Base-by-base conservation (phyloP, 2,329 filamentous ascomycete species). In the Trichophyton schoenleinii region DNA sequence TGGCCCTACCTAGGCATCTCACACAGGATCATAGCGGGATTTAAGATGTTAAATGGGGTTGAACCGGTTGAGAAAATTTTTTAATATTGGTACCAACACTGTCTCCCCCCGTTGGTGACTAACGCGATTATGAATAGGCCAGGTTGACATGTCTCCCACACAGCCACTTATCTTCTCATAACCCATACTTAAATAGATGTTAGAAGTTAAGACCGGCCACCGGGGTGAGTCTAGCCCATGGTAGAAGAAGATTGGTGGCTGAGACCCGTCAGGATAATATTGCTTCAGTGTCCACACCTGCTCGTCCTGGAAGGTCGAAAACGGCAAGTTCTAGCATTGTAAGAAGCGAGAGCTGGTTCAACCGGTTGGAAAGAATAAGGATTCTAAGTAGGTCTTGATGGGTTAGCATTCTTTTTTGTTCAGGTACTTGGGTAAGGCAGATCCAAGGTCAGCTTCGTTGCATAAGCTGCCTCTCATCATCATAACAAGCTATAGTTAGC, bases 241-340 rank as follows among this genome's bases (percentile, higher is more conserved):
- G 63, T 64, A 28, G 65, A 62, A 57, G 46, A 61, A 59, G 57
- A 60, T 25, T 62, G 18, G 58, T 60, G 63, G 63, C 66, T 60
- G 67, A 68, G 65, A 68, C 63, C 62, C 64, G 66, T 67, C 66
- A 63, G 73, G 64, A 79, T 73, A 70, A 71, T 81, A 73, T 82
- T 77, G 80, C 80, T 81, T 80, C 79, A 73, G 69, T 77, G 77
- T 82, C 80, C 78, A 82, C 80, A 81, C 80, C 78, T 73, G 75
- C 76, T 69, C 78, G 76, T 75, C 77, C 78, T 79, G 72, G 72
- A 65, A 73, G 71, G 73, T 75, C 71, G 77, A 70, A 74, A 74
- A 77, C 75, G 79, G 74, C 78, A 75, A 76, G 80, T 79, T 82
- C 80, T 82, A 82, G 80, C 80, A 76, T 49, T 58, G 9, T 42